Base-by-base conservation (phyloP, 2,329 filamentous ascomycete species). In the Aspergillus texensis region DNA sequence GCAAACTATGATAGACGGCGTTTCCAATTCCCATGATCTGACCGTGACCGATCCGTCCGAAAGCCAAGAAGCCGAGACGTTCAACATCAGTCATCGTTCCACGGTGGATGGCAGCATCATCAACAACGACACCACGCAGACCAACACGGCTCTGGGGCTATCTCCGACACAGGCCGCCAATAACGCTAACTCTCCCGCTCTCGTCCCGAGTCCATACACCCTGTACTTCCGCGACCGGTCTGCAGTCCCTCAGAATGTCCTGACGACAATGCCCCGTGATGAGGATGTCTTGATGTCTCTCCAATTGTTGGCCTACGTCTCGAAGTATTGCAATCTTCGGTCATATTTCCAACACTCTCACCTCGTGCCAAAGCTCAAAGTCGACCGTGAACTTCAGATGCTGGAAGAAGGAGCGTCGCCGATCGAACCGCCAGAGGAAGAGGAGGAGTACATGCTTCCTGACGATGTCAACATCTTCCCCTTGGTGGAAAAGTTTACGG, bases 381-480 rank as follows among this genome's bases (percentile, higher is more conserved):
- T 99, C 70, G 91, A 93, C 64, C 89, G 90, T 68, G 94, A 97
- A 74, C 85, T 97, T 32, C 86, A 91, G 65, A 82, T 93, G 60
- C 83, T 97, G 3, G 94, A 97, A 67, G 88, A 89, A 1, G 89
- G 91, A 82, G 78, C 52, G 62, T 71, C 75, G 2, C 69, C 77
- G 63, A 64, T 77, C 48, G 73, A 77, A 60, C 65, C 71, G 8
- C 65, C 75, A 0, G 88, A 91, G 53, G 87, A 91, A 54, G 88
- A 93, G 62, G 91, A 94, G 72, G 94, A 99, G 77, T 98, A 97
- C 75, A 82, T 96, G 30, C 85, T 96, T 9, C 91, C 94, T 16
- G 94, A 98, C 74, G 93, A 98, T 77, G 94, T 96, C 80, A 99
- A 99, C 79, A 96, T 99, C 69, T 99, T 99, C 80, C 95, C 95